Conservation (phyloP, 768 basidiomycete species). For the Amanita exitialis region DNA sequence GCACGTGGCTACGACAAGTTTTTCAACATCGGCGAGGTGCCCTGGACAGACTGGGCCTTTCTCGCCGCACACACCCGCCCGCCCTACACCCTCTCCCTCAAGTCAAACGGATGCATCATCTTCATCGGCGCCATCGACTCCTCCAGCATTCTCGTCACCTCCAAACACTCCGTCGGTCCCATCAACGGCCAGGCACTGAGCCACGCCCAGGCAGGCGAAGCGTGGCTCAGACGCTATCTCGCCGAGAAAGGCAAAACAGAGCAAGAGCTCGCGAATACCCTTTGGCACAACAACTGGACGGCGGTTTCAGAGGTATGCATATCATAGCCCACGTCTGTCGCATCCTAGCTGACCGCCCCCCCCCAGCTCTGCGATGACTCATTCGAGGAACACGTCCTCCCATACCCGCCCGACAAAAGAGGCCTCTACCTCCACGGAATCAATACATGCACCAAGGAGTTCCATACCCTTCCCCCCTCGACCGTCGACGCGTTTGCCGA, state of each 20-base stretch:
- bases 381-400: constrained; percentile 94
- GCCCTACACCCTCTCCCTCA: constrained; percentile 82
- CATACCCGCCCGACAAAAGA: constrained; percentile 70
- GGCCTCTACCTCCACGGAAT: constrained; percentile 93
- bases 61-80: constrained; percentile 59
- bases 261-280: constrained; percentile 56
- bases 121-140: constrained; percentile 82
- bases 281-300: constrained; percentile 83
- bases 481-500: constrained; percentile 72
- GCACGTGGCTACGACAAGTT: constrained; percentile 97
- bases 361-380: constrained; percentile 91
- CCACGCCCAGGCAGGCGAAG: constrained; percentile 78
- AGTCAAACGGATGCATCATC: constrained; percentile 96
- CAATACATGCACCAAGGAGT: constrained; percentile 57
- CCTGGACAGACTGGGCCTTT: constrained; percentile 87
- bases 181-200: constrained; percentile 31
- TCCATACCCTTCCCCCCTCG: constrained; percentile 60
- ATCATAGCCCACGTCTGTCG: background rate
- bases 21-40: constrained; percentile 95
- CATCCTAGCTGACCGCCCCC: background rate
- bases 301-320: constrained; percentile 78
- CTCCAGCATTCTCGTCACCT: constrained; percentile 70
- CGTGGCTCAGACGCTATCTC: constrained; percentile 72
- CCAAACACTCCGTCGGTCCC: constrained; percentile 84
- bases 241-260: constrained; percentile 51